Evolutionary conservation across 192 early-diverging fungal species (phyloP).

Genomic region (Irineochytrium annulatum): DNA sequence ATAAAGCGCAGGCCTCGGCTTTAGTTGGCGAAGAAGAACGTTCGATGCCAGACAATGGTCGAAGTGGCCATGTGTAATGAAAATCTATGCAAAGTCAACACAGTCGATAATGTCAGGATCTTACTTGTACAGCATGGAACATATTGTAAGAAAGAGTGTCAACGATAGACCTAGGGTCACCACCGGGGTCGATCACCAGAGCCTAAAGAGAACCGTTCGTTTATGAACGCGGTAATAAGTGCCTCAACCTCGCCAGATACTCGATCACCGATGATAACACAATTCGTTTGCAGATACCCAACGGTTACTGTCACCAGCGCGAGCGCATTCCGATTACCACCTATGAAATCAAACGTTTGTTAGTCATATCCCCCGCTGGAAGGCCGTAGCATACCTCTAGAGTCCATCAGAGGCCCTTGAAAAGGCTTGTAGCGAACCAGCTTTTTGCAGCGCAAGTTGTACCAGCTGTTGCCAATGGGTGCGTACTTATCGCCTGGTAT

Average conservation of each 20-base stretch:
- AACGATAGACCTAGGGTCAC: not conserved
- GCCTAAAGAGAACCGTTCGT: not conserved
- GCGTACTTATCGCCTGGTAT: no score
- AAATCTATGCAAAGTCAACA: no score
- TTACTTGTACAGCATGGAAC: not conserved
- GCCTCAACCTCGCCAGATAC: not conserved
- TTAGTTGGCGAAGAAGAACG: not conserved
- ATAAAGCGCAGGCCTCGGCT: not conserved
- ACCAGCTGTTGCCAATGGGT: no score
- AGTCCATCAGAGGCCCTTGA: no score
- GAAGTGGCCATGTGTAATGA: not conserved
- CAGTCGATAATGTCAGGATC: no score
- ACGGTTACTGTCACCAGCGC: no score
- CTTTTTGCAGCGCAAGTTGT: no score
- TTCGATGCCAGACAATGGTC: not conserved
- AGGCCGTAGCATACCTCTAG: no score
- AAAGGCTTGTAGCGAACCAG: no score
- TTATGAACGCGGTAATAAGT: not conserved
- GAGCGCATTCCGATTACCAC: no score
- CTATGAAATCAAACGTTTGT: no score
- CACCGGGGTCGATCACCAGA: conserved; percentile 1
- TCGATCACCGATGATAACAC: not conserved
- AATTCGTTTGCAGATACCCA: not conserved
- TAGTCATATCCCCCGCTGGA: no score
- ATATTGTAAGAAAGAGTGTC: not conserved